Conservation (phyloP, 306 rosid species). For the Mimosa pudica region DNA sequence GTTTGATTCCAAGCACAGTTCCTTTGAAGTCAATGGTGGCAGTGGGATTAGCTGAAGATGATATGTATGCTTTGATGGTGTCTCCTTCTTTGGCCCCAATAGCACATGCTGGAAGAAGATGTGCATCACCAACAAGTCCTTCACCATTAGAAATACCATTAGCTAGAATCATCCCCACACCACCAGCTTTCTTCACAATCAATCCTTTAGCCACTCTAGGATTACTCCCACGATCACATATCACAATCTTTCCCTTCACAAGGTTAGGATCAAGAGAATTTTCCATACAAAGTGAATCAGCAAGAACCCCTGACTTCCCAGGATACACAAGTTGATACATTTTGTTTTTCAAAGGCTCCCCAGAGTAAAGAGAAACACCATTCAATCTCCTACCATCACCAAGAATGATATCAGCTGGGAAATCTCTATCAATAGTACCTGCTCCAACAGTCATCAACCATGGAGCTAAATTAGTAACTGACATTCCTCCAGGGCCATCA, state of each 20-base stretch:
- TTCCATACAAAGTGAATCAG: conserved; percentile 72
- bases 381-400: conserved; percentile 55
- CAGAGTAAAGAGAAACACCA: conserved; percentile 66
- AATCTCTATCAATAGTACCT: conserved; percentile 68
- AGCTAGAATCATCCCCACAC: conserved; percentile 69
- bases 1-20: conserved; percentile 64
- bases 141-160: conserved; percentile 66
- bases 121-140: conserved; percentile 78
- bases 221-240: conserved; percentile 68
- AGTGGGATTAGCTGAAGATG: conserved; percentile 45
- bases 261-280: conserved; percentile 54
- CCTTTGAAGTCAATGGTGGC: conserved; percentile 70
- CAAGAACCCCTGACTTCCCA: conserved; percentile 57
- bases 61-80: conserved; percentile 50
- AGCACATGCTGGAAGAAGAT: conserved; percentile 62
- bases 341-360: conserved; percentile 56
- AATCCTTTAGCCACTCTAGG: conserved; percentile 67
- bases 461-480: conserved; percentile 68
- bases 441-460: conserved; percentile 78
- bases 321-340: conserved; percentile 68
- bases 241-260: conserved; percentile 64
- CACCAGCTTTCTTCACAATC: conserved; percentile 73
- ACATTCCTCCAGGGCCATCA: conserved; percentile 67
- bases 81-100: conserved; percentile 66
- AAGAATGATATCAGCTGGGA: conserved; percentile 58